Evolutionary conservation across 2,329 filamentous ascomycete genomes (phyloP), one percentile per base, ranked within the genome.

Genomic region (Leptographium procerum): DNA sequence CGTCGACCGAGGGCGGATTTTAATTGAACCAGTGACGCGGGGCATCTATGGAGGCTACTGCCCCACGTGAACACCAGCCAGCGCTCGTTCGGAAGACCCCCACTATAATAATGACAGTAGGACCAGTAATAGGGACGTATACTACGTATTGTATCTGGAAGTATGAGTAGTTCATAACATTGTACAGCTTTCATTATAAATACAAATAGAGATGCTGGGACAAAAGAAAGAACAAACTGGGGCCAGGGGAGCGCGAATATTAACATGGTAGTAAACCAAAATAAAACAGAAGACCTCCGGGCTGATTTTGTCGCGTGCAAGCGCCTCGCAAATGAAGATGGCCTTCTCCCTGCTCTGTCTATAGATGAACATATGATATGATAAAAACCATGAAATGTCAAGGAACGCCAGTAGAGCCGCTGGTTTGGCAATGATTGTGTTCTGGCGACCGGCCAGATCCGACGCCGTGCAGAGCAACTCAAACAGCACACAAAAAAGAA

Each of bases 1-100:
- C 63, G 63, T 63, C 61, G 40, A 43, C 40, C 24, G 31, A 34
- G 40, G 36, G 22, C 34, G 52, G 29, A 4, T 57, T 61, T 63
- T 64, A 63, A 64, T 64, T 61, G 63, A 63, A 33, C 54, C 54
- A 51, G 22, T 34, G 33, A 56, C 62, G 62, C 60, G 62, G 62
- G 60, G 57, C 61, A 52, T 34, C 19, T 54, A 19, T 33, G 55
- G 51, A 52, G 52, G n/a, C n/a, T n/a, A n/a, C n/a, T n/a, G n/a
- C n/a, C n/a, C n/a, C 59, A 60, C 59, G 56, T 59, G 57, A 53
- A 19, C 36, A 14, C 36, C 36, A 40, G 33, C n/a, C 28, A 43
- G 29, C 36, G n/a, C 14, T 13, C n/a, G n/a, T n/a, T n/a, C n/a
- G n/a, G 5, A 14, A 7, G 47, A 28, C 29, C 14, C 47, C 28